A percentile compares a stretch with the other conserved stretches of the same genome.
Evolutionary conservation across 2,329 filamentous ascomycete species (phyloP).

Genomic region (Meredithiella fracta): DNA sequence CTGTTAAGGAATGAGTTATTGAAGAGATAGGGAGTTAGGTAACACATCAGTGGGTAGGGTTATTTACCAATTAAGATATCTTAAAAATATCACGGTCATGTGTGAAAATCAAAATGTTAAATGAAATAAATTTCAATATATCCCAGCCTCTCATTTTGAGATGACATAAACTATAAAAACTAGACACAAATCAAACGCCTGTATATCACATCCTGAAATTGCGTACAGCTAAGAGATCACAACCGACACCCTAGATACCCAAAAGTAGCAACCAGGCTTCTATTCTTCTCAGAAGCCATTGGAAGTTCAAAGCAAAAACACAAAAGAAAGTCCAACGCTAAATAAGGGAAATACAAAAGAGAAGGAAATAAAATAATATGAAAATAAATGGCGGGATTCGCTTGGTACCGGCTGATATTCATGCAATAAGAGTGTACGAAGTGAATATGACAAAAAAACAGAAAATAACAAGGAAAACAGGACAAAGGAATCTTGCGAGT

Average conservation of each 20-base stretch:
- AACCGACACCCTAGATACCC: too few species aligned
- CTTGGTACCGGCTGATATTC: not conserved
- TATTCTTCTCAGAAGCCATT: too few species aligned
- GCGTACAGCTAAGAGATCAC: too few species aligned
- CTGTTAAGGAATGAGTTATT: not conserved
- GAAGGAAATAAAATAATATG: not conserved
- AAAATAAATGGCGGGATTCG: not conserved
- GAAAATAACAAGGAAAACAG: not conserved
- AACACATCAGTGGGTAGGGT: not conserved
- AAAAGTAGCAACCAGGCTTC: too few species aligned
- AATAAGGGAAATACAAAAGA: not conserved
- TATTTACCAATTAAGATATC: not conserved
- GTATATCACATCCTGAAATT: too few species aligned
- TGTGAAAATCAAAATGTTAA: not conserved
- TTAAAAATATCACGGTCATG: not conserved
- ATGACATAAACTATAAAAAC: not conserved
- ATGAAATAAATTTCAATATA: not conserved
- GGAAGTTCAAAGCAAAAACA: too few species aligned
- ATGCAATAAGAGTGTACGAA: not conserved
- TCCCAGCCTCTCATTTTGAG: not conserved
- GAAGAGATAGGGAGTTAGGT: not conserved
- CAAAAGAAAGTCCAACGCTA: not conserved
- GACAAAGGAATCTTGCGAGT: not conserved
- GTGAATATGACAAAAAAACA: not conserved
- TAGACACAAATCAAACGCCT: not conserved